A percentile compares a stretch with the other conserved stretches of the same genome.
phyloP scores from a whole-genome alignment of 1,284 basidiomycete genomes.

The Ganoderma meredithae region DNA sequence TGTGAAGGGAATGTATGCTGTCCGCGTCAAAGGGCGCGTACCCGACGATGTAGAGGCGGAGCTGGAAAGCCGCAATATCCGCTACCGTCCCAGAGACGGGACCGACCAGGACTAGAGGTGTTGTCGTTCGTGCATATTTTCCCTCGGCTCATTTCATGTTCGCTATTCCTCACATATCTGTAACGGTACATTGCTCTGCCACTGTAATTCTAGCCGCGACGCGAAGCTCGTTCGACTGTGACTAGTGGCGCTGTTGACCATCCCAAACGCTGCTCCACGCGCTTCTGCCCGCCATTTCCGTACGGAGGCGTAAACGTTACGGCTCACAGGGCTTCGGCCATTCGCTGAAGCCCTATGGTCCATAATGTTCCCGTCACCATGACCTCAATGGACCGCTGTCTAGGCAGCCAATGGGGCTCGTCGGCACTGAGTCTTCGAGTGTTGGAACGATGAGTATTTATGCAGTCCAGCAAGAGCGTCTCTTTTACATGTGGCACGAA shows the following conservation, averaged over 20 bases:
- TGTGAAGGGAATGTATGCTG: conserved; percentile 87
- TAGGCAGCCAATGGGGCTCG: not conserved
- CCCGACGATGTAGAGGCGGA: conserved; percentile 88
- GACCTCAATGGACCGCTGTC: not conserved
- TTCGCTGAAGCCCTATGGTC: conserved; percentile 11
- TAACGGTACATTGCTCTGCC: not conserved
- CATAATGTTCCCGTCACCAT: conserved; percentile 2
- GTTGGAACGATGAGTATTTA: not conserved
- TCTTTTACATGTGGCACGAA: not conserved
- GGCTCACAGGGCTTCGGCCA: conserved; percentile 7
- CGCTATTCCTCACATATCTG: not conserved
- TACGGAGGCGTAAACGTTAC: conserved; percentile 1
- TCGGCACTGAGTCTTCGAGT: not conserved
- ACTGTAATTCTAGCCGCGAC: conserved; percentile 4
- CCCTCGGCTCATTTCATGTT: not conserved
- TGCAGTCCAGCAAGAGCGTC: not conserved
- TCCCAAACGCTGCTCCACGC: not conserved
- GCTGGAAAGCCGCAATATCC: conserved; percentile 76
- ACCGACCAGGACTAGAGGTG: conserved; percentile 65
- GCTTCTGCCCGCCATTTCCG: not conserved
- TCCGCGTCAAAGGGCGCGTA: conserved; percentile 85
- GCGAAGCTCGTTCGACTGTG: not conserved
- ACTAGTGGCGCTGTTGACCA: not conserved
- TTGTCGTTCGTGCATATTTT: not conserved
- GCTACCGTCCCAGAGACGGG: conserved; percentile 82